Evolutionary conservation across 176 grass and related monocot genomes (phyloP), one percentile per base, ranked within the genome.

Genomic region (Secale cereale): DNA sequence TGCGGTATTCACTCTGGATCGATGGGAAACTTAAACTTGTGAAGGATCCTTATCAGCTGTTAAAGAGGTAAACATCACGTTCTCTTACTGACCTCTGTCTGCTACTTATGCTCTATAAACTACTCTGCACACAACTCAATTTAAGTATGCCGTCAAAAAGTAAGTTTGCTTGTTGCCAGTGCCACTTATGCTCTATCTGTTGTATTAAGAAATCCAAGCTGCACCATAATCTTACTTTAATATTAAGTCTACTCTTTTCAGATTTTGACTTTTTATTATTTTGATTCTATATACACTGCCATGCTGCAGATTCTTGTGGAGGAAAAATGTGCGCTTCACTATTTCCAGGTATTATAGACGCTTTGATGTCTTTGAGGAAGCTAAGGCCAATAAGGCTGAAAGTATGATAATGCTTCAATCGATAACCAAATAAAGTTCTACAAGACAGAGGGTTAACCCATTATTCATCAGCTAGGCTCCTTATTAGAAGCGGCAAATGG

Each of bases 311-410:
- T 99, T 96, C 92, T 90, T 99, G 80, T 96, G 97, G 97, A 87
- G 97, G 86, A 94, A 86, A 77, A 94, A 94, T 82, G 76, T 90
- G 32, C 96, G 86, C 70, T 89, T 99, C n/a, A 88, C 93, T 66
- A 99, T 99, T 83, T 98, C 97, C 8, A 92, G 97, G 76, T 91
- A 99, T 78, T 99, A 99, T 88, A 94, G 88, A 61, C 90, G 93
- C 63, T 98, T 98, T 78, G 97, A 99, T 82, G 90, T 99, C 63
- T 96, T 94, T 89, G 97, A 99, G 68, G 97, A 99, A 87, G 93
- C 93, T 64, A 93, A 96, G 88, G 97, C 97, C 30, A 99, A 99
- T 76, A 99, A 96, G 78, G 93, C 88, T 80, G 97, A 84, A 96
- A 98, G 59, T 98, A 98, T 84, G 91, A 98, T 68, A 98, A 98